Percentiles rank a stretch among this genome's conserved stretches.
These are phyloP conservation scores for Schizosaccharomyces lindneri DNA, from an alignment of 805 yeast genomes.

Conservation along the genomic window DNA sequence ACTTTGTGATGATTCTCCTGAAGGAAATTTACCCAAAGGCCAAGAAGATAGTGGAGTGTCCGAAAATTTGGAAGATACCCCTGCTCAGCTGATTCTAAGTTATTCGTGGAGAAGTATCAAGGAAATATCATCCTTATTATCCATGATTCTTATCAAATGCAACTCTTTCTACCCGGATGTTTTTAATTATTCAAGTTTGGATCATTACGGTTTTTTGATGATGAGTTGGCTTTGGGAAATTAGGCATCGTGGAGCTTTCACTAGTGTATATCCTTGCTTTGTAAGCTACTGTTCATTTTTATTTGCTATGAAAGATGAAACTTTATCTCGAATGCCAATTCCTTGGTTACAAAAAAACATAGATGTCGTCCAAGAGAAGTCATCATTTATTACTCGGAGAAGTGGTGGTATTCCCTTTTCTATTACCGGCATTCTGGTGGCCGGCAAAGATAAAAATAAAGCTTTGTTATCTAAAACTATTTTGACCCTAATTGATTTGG, in stretches of 20 bases:
- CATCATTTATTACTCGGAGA: slow-evolving; percentile 59
- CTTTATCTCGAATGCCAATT: slow-evolving; percentile 17
- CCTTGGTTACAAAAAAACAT: slow-evolving; percentile 40
- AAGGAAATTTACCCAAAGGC: slow-evolving; percentile 28
- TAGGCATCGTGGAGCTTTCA: slow-evolving; percentile 78
- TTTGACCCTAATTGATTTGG: slow-evolving; percentile 26
- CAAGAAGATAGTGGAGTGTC: slow-evolving; percentile 11
- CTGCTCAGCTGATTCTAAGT: slow-evolving; percentile 24
- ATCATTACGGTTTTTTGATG: slow-evolving; percentile 26
- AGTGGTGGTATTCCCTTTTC: slow-evolving; percentile 81
- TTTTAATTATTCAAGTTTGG: slow-evolving; percentile 13
- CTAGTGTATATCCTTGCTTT: slow-evolving; percentile 66
- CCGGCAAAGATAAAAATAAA: slow-evolving; percentile 17
- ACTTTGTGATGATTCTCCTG: slow-evolving; percentile 46
- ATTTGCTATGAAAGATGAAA: slow-evolving; percentile 4
- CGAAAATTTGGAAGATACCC: slow-evolving; percentile 7
- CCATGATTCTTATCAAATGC: slow-evolving; percentile 19
- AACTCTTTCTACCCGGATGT: slow-evolving; percentile 4
- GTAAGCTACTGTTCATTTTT: slow-evolving; percentile 34
- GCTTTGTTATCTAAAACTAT: slow-evolving; percentile 26
- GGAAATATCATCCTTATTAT: slow-evolving; percentile 39
- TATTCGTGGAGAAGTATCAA: slow-evolving; percentile 67
- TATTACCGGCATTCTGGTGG: slow-evolving; percentile 45
- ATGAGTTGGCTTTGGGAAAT: slow-evolving; percentile 45
- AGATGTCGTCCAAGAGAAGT: slow-evolving; percentile 24